A percentile compares a stretch with the other conserved stretches of the same genome.
phyloP scores from a whole-genome alignment of 805 yeast genomes.

The Suhomyces sp. region DNA sequence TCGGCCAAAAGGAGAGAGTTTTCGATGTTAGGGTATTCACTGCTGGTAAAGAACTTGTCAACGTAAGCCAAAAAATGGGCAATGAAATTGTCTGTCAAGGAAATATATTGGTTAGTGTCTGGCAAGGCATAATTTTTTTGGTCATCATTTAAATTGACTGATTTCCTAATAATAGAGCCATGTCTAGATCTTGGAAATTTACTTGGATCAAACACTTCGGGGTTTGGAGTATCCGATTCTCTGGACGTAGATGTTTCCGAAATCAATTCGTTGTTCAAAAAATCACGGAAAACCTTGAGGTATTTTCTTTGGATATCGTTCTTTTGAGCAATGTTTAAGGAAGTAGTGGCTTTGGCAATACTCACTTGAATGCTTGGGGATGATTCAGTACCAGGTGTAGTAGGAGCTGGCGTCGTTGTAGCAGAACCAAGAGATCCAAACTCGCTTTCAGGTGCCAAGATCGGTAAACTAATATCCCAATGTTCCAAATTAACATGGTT shows the following conservation, averaged over 20 bases:
- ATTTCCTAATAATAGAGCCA: neutral
- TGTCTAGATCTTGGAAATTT: too few species aligned
- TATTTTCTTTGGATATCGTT: conserved; percentile 38
- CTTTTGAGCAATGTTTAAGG: conserved; percentile 23
- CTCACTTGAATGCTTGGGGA: conserved; percentile 2
- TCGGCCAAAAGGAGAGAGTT: conserved; percentile 22
- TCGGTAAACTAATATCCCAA: conserved; percentile 43
- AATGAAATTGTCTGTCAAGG: conserved; percentile 42
- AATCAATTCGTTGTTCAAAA: conserved; percentile 32
- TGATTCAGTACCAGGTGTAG: conserved; percentile 2
- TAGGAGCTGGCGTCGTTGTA: conserved; percentile 1
- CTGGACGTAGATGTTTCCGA: neutral
- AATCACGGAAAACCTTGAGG: conserved; percentile 37
- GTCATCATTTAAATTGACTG: conserved; percentile 15
- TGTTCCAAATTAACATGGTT: conserved; percentile 43
- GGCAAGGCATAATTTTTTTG: conserved; percentile 30
- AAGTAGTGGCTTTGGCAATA: conserved; percentile 10
- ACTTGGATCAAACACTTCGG: too few species aligned
- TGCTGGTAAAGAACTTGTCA: conserved; percentile 30
- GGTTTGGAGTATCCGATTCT: neutral
- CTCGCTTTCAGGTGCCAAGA: conserved; percentile 23
- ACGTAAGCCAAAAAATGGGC: conserved; percentile 38
- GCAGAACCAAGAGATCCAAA: conserved; percentile 9
- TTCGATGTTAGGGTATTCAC: conserved; percentile 22
- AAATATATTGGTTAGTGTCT: conserved; percentile 42